A percentile compares a stretch with the other conserved stretches of the same genome.
Conservation (phyloP, 2,329 filamentous ascomycete species). For the Cordyceps javanica region DNA sequence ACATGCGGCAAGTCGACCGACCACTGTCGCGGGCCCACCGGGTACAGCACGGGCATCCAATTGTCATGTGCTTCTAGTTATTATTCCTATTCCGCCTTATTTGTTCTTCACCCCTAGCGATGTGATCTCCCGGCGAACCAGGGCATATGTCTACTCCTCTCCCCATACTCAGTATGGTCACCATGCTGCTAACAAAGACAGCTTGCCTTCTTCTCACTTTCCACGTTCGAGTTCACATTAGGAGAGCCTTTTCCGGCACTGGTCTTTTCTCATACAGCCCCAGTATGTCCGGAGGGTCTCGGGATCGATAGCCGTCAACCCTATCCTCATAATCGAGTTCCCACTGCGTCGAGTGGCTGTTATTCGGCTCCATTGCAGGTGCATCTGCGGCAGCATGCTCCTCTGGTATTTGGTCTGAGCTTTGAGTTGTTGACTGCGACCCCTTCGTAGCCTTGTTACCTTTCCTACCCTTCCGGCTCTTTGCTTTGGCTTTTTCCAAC, state of each 20-base stretch:
- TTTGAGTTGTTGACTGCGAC: conserved; percentile 15
- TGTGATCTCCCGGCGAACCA: background rate
- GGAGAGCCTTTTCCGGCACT: background rate
- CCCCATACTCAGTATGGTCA: background rate
- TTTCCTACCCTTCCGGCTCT: conserved; percentile 85
- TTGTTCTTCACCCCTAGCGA: no score
- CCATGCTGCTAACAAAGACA: background rate
- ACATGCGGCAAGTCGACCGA: no score
- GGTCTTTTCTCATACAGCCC: background rate
- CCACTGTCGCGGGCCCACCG: no score
- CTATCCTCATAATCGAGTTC: conserved; percentile 35
- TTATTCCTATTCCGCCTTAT: no score
- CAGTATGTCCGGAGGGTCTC: conserved; percentile 17
- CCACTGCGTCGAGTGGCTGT: conserved; percentile 32
- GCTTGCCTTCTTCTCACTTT: background rate
- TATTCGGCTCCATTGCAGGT: conserved; percentile 19
- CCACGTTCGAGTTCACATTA: background rate
- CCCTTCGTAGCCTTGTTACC: conserved; percentile 49
- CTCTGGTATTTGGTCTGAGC: conserved; percentile 20
- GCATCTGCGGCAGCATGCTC: conserved; percentile 15
- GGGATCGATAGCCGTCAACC: conserved; percentile 22
- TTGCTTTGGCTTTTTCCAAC: conserved; percentile 90
- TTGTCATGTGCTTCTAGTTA: no score
- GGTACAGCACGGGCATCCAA: no score
- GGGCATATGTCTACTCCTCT: background rate